Evolutionary conservation across 225 moss, liverwort and hornwort genomes (phyloP).

Genomic region (Straminergon stramineum): DNA sequence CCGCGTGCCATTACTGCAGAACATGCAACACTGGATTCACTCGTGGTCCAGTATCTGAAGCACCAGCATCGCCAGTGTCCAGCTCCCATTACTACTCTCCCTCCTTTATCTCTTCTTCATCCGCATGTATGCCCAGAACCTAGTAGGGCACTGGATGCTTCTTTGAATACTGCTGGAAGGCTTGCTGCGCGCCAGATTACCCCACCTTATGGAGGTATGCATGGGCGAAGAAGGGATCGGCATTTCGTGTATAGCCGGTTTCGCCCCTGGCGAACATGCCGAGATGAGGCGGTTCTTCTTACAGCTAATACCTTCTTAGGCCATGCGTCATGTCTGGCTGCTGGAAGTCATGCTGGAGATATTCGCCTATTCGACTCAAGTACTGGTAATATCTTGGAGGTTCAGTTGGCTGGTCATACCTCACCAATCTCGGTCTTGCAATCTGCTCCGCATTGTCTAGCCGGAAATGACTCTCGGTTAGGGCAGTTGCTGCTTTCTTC

Average conservation of each 20-base stretch:
- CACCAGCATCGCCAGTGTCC: slow-evolving; percentile 99
- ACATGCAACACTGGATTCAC: slow-evolving; percentile 83
- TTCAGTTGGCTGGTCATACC: slow-evolving; percentile 49
- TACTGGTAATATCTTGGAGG: slow-evolving; percentile 73
- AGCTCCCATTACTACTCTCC: slow-evolving; percentile 94
- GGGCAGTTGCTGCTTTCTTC: slow-evolving; percentile 92
- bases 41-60: slow-evolving; percentile 97
- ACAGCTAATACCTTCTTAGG: slow-evolving; percentile 92
- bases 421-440: slow-evolving; percentile 90
- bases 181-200: slow-evolving; percentile 76
- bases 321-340: slow-evolving; percentile 85
- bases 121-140: slow-evolving; percentile 99
- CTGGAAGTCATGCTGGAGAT: slow-evolving; percentile 91
- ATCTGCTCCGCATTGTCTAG: slow-evolving; percentile 79
- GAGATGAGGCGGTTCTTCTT: slow-evolving; percentile 80
- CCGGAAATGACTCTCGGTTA: slow-evolving; percentile 55
- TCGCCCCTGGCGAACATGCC: slow-evolving; percentile 98
- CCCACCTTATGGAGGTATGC: slow-evolving; percentile 91
- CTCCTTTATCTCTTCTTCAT: slow-evolving; percentile 91
- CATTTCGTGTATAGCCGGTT: slow-evolving; percentile 99
- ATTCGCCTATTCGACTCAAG: slow-evolving; percentile 86
- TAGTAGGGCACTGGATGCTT: slow-evolving; percentile 85
- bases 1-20: slow-evolving; percentile 55
- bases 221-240: slow-evolving; percentile 87
- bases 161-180: slow-evolving; percentile 83